Evolutionary conservation across 2,329 filamentous ascomycete species (phyloP).

Genomic region (Berkeleyomyces rouxiae): DNA sequence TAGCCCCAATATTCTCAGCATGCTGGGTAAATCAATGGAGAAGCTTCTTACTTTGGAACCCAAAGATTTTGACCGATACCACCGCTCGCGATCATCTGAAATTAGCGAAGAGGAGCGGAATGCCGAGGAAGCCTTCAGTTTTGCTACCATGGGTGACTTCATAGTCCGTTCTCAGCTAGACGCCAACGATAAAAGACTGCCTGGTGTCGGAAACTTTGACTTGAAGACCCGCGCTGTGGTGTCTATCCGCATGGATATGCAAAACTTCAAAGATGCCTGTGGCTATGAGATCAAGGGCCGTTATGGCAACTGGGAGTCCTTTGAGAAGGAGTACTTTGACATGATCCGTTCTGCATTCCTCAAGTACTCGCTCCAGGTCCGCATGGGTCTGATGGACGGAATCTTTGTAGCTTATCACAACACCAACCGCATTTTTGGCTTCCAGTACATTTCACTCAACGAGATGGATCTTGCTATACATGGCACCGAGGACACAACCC

Average conservation of each 20-base stretch:
- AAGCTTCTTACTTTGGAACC: slow-evolving; percentile 76
- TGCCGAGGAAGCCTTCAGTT: slow-evolving; percentile 68
- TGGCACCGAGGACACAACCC: slow-evolving; percentile 43
- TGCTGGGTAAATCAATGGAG: slow-evolving; percentile 91
- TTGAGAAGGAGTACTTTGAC: slow-evolving; percentile 88
- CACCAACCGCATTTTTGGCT: slow-evolving; percentile 85
- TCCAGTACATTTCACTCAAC: slow-evolving; percentile 74
- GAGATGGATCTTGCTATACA: slow-evolving; percentile 92
- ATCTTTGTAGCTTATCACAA: slow-evolving; percentile 98
- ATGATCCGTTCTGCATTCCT: slow-evolving; percentile 90
- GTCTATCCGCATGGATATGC: slow-evolving; percentile 74
- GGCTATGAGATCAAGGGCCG: slow-evolving; percentile 74
- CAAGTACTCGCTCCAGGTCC: slow-evolving; percentile 91
- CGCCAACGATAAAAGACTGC: slow-evolving; percentile 69
- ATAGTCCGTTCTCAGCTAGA: slow-evolving; percentile 92
- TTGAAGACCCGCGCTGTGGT: slow-evolving; percentile 88
- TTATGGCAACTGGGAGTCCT: slow-evolving; percentile 74
- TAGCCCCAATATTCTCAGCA: slow-evolving; percentile 67
- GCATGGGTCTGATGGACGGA: slow-evolving; percentile 96
- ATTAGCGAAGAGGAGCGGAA: slow-evolving; percentile 56
- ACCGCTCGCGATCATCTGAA: slow-evolving; percentile 48
- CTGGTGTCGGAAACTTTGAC: slow-evolving; percentile 88
- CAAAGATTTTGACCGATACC: slow-evolving; percentile 72
- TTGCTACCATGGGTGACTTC: slow-evolving; percentile 71
- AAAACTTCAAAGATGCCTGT: slow-evolving; percentile 52